Evolutionary conservation across 1,284 basidiomycete genomes (phyloP), one percentile per base, ranked within the genome.

Genomic region (Phellopilus nigrolimitatus): DNA sequence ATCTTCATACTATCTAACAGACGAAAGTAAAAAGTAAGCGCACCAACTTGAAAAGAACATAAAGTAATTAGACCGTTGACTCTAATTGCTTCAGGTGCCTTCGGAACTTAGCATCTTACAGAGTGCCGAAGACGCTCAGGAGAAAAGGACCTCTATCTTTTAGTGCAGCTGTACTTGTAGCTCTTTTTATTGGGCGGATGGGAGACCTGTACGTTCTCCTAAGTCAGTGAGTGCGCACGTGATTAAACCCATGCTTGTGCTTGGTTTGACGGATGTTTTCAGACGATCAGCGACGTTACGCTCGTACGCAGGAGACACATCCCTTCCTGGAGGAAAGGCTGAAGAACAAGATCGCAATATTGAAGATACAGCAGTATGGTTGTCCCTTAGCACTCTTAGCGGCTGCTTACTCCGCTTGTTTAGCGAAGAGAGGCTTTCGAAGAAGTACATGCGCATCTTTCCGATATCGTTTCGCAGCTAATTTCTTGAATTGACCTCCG

Each of bases 161-260:
- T 34, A 74, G 76, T 49, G 83, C 87, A 0, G 86, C 85, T 0
- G 88, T 90, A 0, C 74, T 90, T 4, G 82, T 91, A 0, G 85
- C 86, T 7, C 65, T 94, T 39, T 94, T 93, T 55, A 79, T 91
- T 0, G 91, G 91, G 0, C 71, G 90, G 4, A 74, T 76, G 43
- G 90, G 90, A 3, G 88, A 93, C 60, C 64, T 94, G 22, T 88
- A 91, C 60, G 90, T 93, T 1, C 62, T 93, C 3, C 73, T 93
- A 15, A 88, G 79, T 60, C 72, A 82, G 87, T 86, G 59, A 62
- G 79, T 68, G 22, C 3, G 2, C 4, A 27, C 24, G 27, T 27
- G 10, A 12, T 45, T 17, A 24, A 34, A 12, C 27, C 9, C 24
- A 17, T 24, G 17, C 19, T 25, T 25, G 5, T 47, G 25, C 12